Evolutionary conservation across 2,329 filamentous ascomycete species (phyloP), one percentile per base, ranked within the genome.

Genomic region (Apiospora phragmitis): DNA sequence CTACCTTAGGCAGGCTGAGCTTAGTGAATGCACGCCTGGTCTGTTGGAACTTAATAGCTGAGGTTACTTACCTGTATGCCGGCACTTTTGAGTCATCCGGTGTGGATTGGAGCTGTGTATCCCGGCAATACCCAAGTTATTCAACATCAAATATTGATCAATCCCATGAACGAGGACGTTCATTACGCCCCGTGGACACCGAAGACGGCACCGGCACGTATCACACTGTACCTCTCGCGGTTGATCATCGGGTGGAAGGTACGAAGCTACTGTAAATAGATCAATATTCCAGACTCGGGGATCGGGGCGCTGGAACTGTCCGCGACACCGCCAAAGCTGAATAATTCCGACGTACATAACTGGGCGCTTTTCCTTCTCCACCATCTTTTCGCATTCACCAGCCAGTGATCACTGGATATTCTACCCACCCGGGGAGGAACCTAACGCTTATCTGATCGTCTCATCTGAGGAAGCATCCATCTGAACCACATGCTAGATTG

Each of bases 381-480:
- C 55, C 55, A 21, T 32, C 38, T 62, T 9, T 62, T 62, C 55
- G 18, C 55, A n/a, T n/a, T 38, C 32, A n/a, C 18, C 43, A 42
- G 49, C 24, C 51, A 62, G 32, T 38, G 14, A 14, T 62, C 55
- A 35, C 29, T 62, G 55, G 29, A 62, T 12, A 62, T 21, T 59
- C 51, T 11, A 29, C 55, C 55, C 55, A 62, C 55, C 32, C n/a
- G 16, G 51, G 32, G 21, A 35, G 29, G 55, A 9, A 38, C 29
- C 32, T 14, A n/a, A 62, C 32, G 55, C 55, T 62, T 62, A 62
- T 62, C 55, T 62, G 55, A 62, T 62, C 55, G 14, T 59, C 32
- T 35, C 38, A 62, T n/a, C 55, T 49, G 55, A 38, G 21, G 55
- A 21, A 12, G 32, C 55, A n/a, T 62, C 55, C 55, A 62, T 62